These are phyloP conservation scores for Lasiosphaeriaceae sp. DNA, from an alignment of 495 filamentous ascomycete genomes.

Conservation along the genomic window DNA sequence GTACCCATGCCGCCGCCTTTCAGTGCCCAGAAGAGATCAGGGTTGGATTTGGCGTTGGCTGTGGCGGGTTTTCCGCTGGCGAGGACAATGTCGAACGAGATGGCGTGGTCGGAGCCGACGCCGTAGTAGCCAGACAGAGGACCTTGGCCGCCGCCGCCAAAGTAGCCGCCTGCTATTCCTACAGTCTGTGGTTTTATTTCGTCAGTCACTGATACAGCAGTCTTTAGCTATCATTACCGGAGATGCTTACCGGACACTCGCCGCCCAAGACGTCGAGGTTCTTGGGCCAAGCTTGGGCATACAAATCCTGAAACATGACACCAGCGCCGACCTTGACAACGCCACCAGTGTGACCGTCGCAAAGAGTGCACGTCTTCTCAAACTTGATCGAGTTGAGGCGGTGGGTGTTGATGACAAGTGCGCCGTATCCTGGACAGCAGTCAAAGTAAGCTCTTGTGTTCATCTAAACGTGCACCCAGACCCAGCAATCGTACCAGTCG, in stretches of 20 bases:
- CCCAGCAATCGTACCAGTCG: conserved; percentile 24
- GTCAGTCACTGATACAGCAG: no score
- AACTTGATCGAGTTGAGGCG: conserved; percentile 41
- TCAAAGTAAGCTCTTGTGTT: no score
- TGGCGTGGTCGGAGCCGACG: conserved; percentile 51
- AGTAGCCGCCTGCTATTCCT: conserved; percentile 42
- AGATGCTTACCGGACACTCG: conserved; percentile 27
- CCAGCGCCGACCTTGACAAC: conserved; percentile 51
- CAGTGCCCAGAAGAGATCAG: conserved; percentile 61
- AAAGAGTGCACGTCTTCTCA: conserved; percentile 29
- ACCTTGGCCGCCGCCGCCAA: conserved; percentile 59
- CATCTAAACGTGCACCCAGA: not conserved
- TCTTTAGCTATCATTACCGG: not conserved
- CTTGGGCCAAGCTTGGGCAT: conserved; percentile 30
- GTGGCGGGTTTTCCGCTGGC: conserved; percentile 43
- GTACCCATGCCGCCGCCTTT: conserved; percentile 54
- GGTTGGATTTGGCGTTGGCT: conserved; percentile 40
- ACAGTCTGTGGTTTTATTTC: not conserved
- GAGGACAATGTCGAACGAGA: conserved; percentile 49
- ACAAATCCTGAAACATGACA: conserved; percentile 46
- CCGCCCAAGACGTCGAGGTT: conserved; percentile 42
- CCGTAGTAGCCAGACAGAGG: conserved; percentile 50
- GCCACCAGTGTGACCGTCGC: conserved; percentile 4
- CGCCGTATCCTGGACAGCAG: conserved; percentile 29
- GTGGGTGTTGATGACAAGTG: conserved; percentile 45